Base-by-base conservation (phyloP, 768 basidiomycete genomes). In the Porpolomopsis calyptriformis region DNA sequence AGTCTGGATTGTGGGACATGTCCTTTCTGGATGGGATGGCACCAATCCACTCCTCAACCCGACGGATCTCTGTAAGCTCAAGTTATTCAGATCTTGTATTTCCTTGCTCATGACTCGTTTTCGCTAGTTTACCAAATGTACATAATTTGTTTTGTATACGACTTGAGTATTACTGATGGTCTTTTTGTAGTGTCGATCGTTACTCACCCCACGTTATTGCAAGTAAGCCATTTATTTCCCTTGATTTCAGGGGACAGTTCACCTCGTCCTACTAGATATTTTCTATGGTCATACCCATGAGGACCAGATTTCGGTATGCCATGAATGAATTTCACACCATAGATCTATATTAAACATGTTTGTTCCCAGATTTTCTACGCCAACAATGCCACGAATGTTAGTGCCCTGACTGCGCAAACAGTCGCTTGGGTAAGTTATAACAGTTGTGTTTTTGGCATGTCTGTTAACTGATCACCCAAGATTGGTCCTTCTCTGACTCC, bases 201-300 rank as follows among this genome's bases (percentile, higher is more conserved):
- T 85, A 71, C 60, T 79, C 82, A 6, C 82, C 82, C 24, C 83
- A 85, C 53, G 82, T 85, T 45, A 81, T 85, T 50, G 79, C 82
- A 36, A 80, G 80, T 82, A 44, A 35, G 80, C 69, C 35, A 45
- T 33, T 40, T 43, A 37, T 40, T 39, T 39, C 27, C 42, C 14
- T 46, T 19, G 34, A 34, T n/a, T n/a, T n/a, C n/a, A n/a, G n/a
- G 6, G 40, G 24, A 16, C 14, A 51, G 34, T 48, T 48, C 51
- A 54, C 52, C 22, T 33, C 42, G 35, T 34, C 20, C 51, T 56
- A 41, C 31, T 45, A 79, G 82, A 75, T 52, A 76, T 85, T n/a
- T 85, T 86, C 67, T 87, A 70, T 56, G 85, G 85, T 4, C 85
- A 87, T 50, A 76, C 78, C 0, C 83, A 86, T 46, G 80, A 85